Percentiles rank a stretch among this genome's conserved stretches.
These are phyloP conservation scores for Rhizopus sp. DNA, from an alignment of 371 early-diverging fungal genomes.

Conservation along the genomic window DNA sequence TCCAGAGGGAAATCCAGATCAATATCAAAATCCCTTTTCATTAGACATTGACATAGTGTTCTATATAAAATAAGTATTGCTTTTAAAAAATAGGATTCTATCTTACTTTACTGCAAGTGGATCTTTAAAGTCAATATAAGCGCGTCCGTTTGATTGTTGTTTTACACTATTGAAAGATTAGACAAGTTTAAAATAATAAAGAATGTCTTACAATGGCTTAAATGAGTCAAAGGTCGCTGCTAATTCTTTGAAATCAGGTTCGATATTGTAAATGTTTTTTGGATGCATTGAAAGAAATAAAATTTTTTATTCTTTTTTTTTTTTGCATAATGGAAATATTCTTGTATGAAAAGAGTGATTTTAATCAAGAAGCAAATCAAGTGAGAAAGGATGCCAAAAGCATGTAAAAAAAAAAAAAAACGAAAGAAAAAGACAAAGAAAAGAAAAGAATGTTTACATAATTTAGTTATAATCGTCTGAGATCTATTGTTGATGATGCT, in stretches of 20 bases:
- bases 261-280: constrained; percentile 32
- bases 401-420: constrained; percentile 22
- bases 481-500: constrained; percentile 78
- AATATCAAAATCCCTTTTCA: constrained; percentile 60
- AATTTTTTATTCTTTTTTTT: constrained; percentile 11
- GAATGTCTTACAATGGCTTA: constrained; percentile 11
- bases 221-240: constrained; percentile 27
- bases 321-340: constrained; percentile 15
- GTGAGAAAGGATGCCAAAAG: constrained; percentile 49
- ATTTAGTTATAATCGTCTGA: constrained; percentile 73
- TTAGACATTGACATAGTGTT: constrained; percentile 57
- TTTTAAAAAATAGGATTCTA: not conserved
- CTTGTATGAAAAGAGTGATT: constrained; percentile 17
- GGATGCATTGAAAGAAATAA: constrained; percentile 32
- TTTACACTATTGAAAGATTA: constrained; percentile 21
- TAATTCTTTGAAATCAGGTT: constrained; percentile 42
- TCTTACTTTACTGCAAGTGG: constrained; percentile 41
- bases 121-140: constrained; percentile 45
- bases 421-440: not conserved
- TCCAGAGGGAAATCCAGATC: constrained; percentile 64
- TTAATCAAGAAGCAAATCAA: constrained; percentile 31
- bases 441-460: not conserved
- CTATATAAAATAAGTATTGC: constrained; percentile 1
- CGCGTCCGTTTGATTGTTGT: constrained; percentile 8
- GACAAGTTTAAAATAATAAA: not conserved